phyloP scores from a whole-genome alignment of 1,284 basidiomycete genomes.

The Pholiota adiposa region DNA sequence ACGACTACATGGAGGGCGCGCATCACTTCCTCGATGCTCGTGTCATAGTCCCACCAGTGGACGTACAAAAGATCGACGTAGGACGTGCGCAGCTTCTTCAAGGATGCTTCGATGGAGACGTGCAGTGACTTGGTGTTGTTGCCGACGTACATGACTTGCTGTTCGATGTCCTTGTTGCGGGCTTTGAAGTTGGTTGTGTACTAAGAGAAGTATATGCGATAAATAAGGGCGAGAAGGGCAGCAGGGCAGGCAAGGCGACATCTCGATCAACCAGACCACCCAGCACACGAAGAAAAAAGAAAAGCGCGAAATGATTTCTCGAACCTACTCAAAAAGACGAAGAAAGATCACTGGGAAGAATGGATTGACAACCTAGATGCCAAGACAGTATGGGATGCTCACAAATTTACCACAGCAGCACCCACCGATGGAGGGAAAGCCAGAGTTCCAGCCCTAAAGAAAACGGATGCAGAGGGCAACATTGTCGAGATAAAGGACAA shows the following conservation, averaged over 20 bases:
- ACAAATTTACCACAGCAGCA: conserved; percentile 31
- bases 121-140: conserved; percentile 51
- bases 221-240: too few relatives aligned
- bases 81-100: conserved; percentile 58
- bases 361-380: too few relatives aligned
- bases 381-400: conserved; percentile 35
- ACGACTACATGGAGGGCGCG: conserved; percentile 48
- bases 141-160: conserved; percentile 48
- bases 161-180: conserved; percentile 23
- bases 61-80: conserved; percentile 60
- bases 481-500: conserved; percentile 8
- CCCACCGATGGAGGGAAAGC: conserved; percentile 33
- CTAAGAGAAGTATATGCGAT: conserved; percentile 20
- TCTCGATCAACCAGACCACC: too few relatives aligned
- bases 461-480: background rate
- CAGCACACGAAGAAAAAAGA: too few relatives aligned
- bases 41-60: conserved; percentile 58
- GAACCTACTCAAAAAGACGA: too few relatives aligned
- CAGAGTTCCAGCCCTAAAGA: conserved; percentile 34
- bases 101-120: conserved; percentile 45
- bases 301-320: too few relatives aligned
- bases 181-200: conserved; percentile 38
- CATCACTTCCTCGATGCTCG: conserved; percentile 62
- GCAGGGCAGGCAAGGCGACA: too few relatives aligned
- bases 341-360: too few relatives aligned